Percentiles rank a stretch among this genome's conserved stretches.
Evolutionary conservation across 2,329 filamentous ascomycete genomes (phyloP).

Genomic region (Exophiala bonariae): DNA sequence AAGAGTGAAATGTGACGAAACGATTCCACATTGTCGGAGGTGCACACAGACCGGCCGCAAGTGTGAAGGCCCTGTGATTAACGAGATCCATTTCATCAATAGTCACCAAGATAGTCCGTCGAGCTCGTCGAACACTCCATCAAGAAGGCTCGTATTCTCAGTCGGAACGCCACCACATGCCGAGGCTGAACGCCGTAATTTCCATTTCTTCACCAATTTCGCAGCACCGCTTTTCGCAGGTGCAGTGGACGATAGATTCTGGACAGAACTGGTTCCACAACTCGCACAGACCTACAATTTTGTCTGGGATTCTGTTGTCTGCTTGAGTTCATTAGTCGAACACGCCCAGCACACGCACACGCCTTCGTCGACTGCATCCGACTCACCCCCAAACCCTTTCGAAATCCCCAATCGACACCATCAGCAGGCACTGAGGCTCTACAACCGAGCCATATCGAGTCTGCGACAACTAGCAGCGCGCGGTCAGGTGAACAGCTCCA

Average conservation of each 20-base stretch:
- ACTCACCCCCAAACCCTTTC: constrained; percentile 2
- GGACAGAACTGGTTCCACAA: constrained; percentile 17
- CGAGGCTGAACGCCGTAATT: constrained; percentile 19
- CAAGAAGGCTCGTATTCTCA: constrained; percentile 6
- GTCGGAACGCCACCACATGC: constrained; percentile 11
- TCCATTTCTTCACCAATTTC: constrained; percentile 17
- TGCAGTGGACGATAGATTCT: constrained; percentile 18
- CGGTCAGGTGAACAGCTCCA: constrained; percentile 15
- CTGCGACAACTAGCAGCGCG: constrained; percentile 10
- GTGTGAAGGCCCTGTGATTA: constrained; percentile 17
- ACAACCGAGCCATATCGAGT: constrained; percentile 17
- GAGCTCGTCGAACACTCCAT: constrained; percentile 6
- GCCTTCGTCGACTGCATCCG: constrained; percentile 1
- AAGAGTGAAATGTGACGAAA: constrained; percentile 23
- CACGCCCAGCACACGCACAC: constrained; percentile 14
- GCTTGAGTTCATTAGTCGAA: constrained; percentile 16
- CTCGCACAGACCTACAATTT: constrained; percentile 17
- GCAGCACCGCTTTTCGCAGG: constrained; percentile 18
- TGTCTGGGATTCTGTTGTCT: constrained; percentile 21
- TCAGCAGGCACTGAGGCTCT: constrained; percentile 17
- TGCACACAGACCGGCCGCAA: constrained; percentile 20
- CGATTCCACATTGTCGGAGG: constrained; percentile 18
- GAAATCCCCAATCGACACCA: constrained; percentile 14
- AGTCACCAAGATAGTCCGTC: constrained; percentile 3
- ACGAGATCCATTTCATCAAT: constrained; percentile 15